Base-by-base conservation (phyloP, 2,329 filamentous ascomycete genomes). In the Trichoderma semiorbis region DNA sequence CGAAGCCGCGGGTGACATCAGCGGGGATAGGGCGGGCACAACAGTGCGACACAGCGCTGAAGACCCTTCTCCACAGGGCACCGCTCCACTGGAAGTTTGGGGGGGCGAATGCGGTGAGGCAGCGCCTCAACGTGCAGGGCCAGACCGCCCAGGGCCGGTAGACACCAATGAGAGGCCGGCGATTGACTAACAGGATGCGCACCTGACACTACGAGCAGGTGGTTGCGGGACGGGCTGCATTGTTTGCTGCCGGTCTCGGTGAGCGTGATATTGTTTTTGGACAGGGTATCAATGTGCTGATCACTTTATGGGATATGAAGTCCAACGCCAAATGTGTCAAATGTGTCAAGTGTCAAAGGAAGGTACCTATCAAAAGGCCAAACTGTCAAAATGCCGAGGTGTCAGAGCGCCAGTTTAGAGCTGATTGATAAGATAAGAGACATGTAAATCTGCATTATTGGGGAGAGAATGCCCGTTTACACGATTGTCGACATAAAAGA, bases 1-100 rank as follows among this genome's bases (percentile, higher is more conserved):
- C 66, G 66, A 69, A 69, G 57, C 66, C 66, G 69, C 61, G 69
- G 61, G 69, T 66, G 61, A 71, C 69, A 71, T 71, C 69, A 71
- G 69, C 53, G 69, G 69, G 69, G 60, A 32, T 34, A 18, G 26
- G 39, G 36, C 55, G 55, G 55, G 21, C 65, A 61, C 39, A 69
- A 30, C 66, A 62, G 66, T 21, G 57, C 55, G 57, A 53, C 57
- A 34, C 66, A 69, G 57, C 66, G 39, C 66, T 69, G 39, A 69
- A 69, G 36, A 36, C 18, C 16, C 39, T 39, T 34, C 66, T 43
- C 32, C 66, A 61, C 55, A 53, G 66, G 28, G 66, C 39, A 28
- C 57, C 57, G 43, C 32, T 60, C 68, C 68, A 64, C 68, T 70
- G 60, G 60, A 36, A 50, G 16, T 43, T 16, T 47, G 43, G 43